Evolutionary conservation across 352 stramenopile genomes (phyloP).

Genomic region (Pythium chondricola): DNA sequence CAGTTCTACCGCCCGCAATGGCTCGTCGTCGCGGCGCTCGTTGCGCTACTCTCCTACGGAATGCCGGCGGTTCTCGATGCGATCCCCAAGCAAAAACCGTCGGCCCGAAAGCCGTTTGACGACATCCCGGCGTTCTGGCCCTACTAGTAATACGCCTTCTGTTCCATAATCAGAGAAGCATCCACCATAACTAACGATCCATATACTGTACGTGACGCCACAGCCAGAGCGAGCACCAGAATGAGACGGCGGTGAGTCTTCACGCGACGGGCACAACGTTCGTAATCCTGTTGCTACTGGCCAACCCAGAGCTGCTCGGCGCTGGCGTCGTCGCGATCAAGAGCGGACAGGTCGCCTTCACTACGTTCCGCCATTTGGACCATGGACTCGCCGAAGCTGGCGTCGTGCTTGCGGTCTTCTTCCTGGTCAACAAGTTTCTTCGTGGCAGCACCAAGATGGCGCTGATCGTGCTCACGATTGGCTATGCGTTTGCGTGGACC

Average conservation of each 20-base stretch:
- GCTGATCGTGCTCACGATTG: constrained; percentile 21
- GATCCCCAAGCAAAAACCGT: constrained; percentile 18
- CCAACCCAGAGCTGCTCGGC: constrained; percentile 31
- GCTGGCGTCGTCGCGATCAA: constrained; percentile 23
- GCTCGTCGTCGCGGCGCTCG: constrained; percentile 20
- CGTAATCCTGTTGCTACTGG: constrained; percentile 25
- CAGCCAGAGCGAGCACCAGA: constrained; percentile 34
- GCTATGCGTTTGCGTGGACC: constrained; percentile 57
- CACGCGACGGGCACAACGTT: constrained; percentile 39
- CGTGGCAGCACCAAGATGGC: constrained; percentile 19
- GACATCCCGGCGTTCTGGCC: constrained; percentile 37
- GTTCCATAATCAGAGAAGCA: too few species aligned
- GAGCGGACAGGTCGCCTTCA: constrained; percentile 34
- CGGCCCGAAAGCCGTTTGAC: constrained; percentile 29
- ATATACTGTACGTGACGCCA: too few species aligned
- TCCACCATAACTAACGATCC: too few species aligned
- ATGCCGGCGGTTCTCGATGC: constrained; percentile 18
- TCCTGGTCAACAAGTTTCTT: constrained; percentile 28
- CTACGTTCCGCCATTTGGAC: constrained; percentile 32
- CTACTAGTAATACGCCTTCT: constrained; percentile 32
- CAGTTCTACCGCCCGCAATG: constrained; percentile 27
- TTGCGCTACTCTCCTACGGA: constrained; percentile 24
- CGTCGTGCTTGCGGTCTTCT: constrained; percentile 25
- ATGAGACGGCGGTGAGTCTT: constrained; percentile 35
- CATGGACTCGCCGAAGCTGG: constrained; percentile 25